These are phyloP conservation scores for Pseudonectria buxi DNA, from an alignment of 2,329 filamentous ascomycete genomes.

Conservation along the genomic window DNA sequence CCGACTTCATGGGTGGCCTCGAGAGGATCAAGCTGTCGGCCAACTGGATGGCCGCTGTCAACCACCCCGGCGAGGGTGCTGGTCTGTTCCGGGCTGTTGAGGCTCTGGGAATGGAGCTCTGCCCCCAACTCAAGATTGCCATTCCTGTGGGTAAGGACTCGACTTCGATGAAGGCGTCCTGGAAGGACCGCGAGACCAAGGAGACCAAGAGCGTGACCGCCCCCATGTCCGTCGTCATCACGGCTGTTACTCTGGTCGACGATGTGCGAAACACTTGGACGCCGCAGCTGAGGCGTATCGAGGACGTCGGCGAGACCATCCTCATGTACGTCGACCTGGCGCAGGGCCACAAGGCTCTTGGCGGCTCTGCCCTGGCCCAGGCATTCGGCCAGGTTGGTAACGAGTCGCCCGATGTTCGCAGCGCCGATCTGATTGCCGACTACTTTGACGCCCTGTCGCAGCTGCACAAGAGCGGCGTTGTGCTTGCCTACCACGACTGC, in stretches of 20 bases:
- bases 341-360: constrained; percentile 70
- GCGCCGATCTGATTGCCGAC: constrained; percentile 73
- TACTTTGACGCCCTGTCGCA: constrained; percentile 81
- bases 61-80: constrained; percentile 85
- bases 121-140: constrained; percentile 79
- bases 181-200: constrained; percentile 64
- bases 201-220: constrained; percentile 81
- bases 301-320: constrained; percentile 83
- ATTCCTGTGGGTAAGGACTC: constrained; percentile 98
- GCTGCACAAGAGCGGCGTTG: constrained; percentile 52
- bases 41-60: constrained; percentile 99
- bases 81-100: constrained; percentile 90
- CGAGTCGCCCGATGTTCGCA: constrained; percentile 77
- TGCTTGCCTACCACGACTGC: constrained; percentile 90
- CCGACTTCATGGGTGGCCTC: constrained; percentile 58
- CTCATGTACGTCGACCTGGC: constrained; percentile 90
- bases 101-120: constrained; percentile 87
- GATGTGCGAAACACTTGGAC: constrained; percentile 89
- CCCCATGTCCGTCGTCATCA: constrained; percentile 84
- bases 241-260: constrained; percentile 79
- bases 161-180: constrained; percentile 97
- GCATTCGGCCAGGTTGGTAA: constrained; percentile 80
- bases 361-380: constrained; percentile 87
- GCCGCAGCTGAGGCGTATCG: constrained; percentile 71
- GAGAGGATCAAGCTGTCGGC: constrained; percentile 81